phyloP scores from a whole-genome alignment of 2,329 filamentous ascomycete species.

The Pseudocercospora crystallina region DNA sequence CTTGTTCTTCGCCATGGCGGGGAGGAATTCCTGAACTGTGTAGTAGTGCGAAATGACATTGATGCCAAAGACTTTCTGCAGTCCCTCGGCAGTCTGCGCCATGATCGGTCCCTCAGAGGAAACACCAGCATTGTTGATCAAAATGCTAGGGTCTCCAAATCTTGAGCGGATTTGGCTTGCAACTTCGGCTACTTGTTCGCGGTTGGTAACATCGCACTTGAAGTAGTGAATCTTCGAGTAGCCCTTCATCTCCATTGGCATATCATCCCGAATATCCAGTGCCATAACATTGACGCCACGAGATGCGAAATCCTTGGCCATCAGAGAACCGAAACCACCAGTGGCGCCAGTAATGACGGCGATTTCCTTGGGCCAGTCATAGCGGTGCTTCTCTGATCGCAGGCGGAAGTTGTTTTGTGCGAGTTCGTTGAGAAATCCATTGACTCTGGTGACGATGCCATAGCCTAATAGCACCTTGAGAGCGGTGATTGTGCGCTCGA shows the following conservation, averaged over 20 bases:
- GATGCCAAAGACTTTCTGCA: slow-evolving; percentile 53
- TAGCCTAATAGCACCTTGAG: slow-evolving; percentile 34
- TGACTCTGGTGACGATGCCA: slow-evolving; percentile 33
- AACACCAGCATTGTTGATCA: slow-evolving; percentile 55
- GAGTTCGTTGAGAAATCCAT: slow-evolving; percentile 30
- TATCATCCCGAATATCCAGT: slow-evolving; percentile 38
- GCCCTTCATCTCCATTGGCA: slow-evolving; percentile 34
- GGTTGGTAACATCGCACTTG: slow-evolving; percentile 51
- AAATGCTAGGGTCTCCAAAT: slow-evolving; percentile 47
- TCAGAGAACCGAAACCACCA: slow-evolving; percentile 40
- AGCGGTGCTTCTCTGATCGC: slow-evolving; percentile 35
- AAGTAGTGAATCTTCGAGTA: slow-evolving; percentile 38
- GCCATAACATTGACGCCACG: slow-evolving; percentile 41
- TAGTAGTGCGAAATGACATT: slow-evolving; percentile 54
- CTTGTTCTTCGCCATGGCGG: slow-evolving; percentile 50
- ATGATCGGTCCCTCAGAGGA: slow-evolving; percentile 49
- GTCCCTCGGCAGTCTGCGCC: slow-evolving; percentile 43
- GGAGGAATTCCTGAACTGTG: slow-evolving; percentile 53
- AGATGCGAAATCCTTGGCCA: slow-evolving; percentile 37
- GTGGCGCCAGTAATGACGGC: slow-evolving; percentile 38
- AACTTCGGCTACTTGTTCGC: slow-evolving; percentile 46
- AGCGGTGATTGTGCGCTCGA: slow-evolving; percentile 25
- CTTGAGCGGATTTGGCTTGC: slow-evolving; percentile 41
- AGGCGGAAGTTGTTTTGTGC: slow-evolving; percentile 40
- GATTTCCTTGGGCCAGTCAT: slow-evolving; percentile 39